phyloP scores from a whole-genome alignment of 2,329 filamentous ascomycete species.

The Trichoderma gracile region DNA sequence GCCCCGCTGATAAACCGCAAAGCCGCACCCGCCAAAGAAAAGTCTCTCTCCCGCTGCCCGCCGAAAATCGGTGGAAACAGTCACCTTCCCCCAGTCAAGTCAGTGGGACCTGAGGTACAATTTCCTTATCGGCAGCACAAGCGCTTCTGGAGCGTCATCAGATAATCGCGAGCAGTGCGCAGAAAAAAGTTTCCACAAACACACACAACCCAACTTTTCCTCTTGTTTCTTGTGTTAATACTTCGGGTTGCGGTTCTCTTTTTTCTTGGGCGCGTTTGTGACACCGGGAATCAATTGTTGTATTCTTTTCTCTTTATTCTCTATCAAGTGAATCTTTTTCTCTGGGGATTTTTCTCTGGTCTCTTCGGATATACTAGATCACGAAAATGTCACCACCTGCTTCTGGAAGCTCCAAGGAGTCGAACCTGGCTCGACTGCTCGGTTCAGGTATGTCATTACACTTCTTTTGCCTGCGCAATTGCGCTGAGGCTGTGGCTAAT shows the following conservation, averaged over 20 bases:
- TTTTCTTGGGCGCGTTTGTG: neutral
- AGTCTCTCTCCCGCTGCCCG: conserved; percentile 15
- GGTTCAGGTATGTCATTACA: conserved; percentile 73
- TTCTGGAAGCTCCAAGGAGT: conserved; percentile 70
- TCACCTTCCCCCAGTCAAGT: neutral
- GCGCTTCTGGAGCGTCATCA: conserved; percentile 5
- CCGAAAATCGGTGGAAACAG: conserved; percentile 23
- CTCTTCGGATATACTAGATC: conserved; percentile 28
- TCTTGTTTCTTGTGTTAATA: neutral
- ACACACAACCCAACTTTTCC: neutral
- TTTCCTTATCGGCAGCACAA: conserved; percentile 14
- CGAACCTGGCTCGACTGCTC: conserved; percentile 80
- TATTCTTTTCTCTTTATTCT: neutral
- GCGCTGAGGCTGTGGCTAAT: neutral
- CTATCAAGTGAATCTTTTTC: neutral
- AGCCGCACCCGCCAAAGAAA: neutral
- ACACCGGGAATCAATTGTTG: conserved; percentile 1
- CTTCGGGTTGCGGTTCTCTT: neutral
- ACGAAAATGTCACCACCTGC: conserved; percentile 60
- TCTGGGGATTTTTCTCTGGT: neutral
- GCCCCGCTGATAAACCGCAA: neutral
- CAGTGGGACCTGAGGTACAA: neutral
- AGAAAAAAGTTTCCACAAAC: conserved; percentile 21
- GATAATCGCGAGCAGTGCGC: neutral
- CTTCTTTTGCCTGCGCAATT: conserved; percentile 26